Conservation (phyloP, 176 grass and related monocot genomes). For the Oropetium thomaeum region DNA sequence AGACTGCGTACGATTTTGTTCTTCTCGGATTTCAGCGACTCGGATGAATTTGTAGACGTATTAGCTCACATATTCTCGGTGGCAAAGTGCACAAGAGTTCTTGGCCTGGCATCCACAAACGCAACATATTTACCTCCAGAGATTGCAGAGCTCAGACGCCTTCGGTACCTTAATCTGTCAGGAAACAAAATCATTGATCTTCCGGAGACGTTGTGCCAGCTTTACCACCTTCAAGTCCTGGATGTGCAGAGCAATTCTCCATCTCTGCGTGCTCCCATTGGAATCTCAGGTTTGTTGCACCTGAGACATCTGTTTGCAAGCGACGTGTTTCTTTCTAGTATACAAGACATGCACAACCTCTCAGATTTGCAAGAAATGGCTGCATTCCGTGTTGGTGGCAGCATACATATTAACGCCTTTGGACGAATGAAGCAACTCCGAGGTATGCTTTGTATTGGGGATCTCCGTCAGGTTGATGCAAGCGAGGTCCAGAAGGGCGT, state of each 20-base stretch:
- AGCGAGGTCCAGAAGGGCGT: conserved; percentile 21
- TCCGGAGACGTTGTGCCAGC: conserved; percentile 31
- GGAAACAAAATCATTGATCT: conserved; percentile 32
- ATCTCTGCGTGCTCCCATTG: conserved; percentile 24
- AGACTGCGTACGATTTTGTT: conserved; percentile 34
- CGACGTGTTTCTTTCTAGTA: conserved; percentile 20
- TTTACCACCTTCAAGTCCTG: conserved; percentile 23
- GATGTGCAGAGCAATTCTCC: conserved; percentile 24
- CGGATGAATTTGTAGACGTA: conserved; percentile 27
- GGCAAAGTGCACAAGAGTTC: conserved; percentile 28
- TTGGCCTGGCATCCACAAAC: conserved; percentile 13
- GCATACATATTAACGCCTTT: background rate
- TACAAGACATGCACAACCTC: conserved; percentile 9
- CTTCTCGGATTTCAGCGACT: conserved; percentile 5
- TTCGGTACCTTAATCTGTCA: conserved; percentile 17
- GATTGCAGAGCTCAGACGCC: conserved; percentile 1
- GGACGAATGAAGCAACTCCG: conserved; percentile 19
- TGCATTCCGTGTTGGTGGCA: background rate
- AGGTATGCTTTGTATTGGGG: conserved; percentile 11
- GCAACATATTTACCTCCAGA: conserved; percentile 31
- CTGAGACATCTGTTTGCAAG: conserved; percentile 32
- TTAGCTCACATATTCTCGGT: conserved; percentile 16
- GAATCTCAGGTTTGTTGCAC: conserved; percentile 11
- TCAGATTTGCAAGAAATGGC: conserved; percentile 40
- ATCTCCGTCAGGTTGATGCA: conserved; percentile 15